phyloP scores from a whole-genome alignment of 2,329 filamentous ascomycete species.

The Nemania sp. region DNA sequence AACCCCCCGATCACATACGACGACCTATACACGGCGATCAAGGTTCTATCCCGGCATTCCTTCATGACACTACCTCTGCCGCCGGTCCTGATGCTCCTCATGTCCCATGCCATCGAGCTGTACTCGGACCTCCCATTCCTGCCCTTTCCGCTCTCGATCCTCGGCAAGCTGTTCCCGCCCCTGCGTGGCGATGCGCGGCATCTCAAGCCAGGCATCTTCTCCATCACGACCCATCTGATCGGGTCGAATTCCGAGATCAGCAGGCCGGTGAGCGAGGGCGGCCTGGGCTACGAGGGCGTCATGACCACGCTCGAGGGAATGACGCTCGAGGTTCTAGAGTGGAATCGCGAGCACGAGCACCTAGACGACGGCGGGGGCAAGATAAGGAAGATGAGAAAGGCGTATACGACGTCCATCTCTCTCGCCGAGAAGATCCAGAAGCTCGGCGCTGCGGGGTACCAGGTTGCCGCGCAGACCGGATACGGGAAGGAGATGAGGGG shows the following conservation, averaged over 20 bases:
- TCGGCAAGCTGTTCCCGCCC: constrained; percentile 38
- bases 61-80: constrained; percentile 42
- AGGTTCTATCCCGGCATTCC: constrained; percentile 43
- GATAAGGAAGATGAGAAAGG: constrained; percentile 24
- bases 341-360: constrained; percentile 45
- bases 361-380: constrained; percentile 9
- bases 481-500: not conserved
- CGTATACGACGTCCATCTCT: constrained; percentile 46
- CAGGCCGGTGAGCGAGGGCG: constrained; percentile 43
- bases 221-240: constrained; percentile 47
- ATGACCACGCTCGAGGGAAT: constrained; percentile 48
- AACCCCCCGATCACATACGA: constrained; percentile 47
- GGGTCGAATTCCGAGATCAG: constrained; percentile 42
- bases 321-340: constrained; percentile 47
- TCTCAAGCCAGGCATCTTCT: constrained; percentile 48
- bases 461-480: constrained; percentile 15
- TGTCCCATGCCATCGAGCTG: constrained; percentile 45
- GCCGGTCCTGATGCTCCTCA: constrained; percentile 43
- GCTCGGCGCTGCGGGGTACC: constrained; percentile 21
- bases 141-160: constrained; percentile 28
- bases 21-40: constrained; percentile 44
- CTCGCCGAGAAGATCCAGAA: constrained; percentile 47
- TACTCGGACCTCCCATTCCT: constrained; percentile 42
- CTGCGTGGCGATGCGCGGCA: constrained; percentile 43
- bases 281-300: constrained; percentile 46